Conservation (phyloP, 1,139 yeast genomes). For the Suhomyces panamericanus region DNA sequence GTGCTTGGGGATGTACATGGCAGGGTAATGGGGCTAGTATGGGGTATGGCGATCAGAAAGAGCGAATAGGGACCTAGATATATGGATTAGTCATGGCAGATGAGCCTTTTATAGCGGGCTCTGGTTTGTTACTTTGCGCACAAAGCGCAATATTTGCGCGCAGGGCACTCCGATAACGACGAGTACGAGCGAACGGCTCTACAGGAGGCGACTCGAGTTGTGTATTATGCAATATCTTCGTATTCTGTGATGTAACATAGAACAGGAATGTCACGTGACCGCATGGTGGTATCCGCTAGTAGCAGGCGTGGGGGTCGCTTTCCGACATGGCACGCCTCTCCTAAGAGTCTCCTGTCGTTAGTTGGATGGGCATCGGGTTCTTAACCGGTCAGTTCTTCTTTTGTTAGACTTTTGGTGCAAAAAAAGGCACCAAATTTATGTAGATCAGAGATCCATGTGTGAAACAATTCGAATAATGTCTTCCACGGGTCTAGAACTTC, state of each 20-base stretch:
- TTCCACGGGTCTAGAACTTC: neutral
- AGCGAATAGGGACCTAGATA: neutral
- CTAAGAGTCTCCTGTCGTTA: neutral
- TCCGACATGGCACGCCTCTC: too few relatives aligned
- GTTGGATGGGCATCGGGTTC: neutral
- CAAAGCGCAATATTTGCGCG: too few relatives aligned
- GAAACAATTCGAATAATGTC: neutral
- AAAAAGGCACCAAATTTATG: neutral
- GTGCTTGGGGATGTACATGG: slow-evolving; percentile 17
- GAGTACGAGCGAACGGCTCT: too few relatives aligned
- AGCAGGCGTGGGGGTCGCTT: too few relatives aligned
- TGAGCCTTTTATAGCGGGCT: too few relatives aligned
- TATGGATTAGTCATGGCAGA: neutral
- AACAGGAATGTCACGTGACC: too few relatives aligned
- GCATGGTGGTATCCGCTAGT: too few relatives aligned
- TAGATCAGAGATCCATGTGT: neutral
- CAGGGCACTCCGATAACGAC: too few relatives aligned
- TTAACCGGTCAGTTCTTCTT: neutral
- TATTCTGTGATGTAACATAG: too few relatives aligned
- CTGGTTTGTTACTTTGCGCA: too few relatives aligned
- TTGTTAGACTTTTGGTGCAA: neutral
- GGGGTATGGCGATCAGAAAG: neutral
- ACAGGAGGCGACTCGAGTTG: too few relatives aligned
- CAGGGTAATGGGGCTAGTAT: neutral
- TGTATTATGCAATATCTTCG: too few relatives aligned